A percentile compares a stretch with the other conserved stretches of the same genome.
Evolutionary conservation across 495 filamentous ascomycete species (phyloP).

Genomic region (Rhizodiscina lignyota): DNA sequence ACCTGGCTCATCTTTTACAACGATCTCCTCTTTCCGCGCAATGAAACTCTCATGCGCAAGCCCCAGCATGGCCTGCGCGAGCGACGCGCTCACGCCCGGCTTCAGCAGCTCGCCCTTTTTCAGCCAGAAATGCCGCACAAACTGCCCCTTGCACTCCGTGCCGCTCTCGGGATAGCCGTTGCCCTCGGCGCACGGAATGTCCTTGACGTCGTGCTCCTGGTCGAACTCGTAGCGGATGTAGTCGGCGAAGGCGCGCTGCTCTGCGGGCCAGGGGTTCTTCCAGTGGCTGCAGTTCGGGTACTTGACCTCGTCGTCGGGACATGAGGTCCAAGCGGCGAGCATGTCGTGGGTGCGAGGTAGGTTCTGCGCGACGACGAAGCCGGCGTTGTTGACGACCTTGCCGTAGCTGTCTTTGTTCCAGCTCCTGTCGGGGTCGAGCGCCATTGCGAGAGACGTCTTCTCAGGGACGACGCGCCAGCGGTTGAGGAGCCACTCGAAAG

Average conservation of each 20-base stretch:
- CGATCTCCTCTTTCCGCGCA: neutral
- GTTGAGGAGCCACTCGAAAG: conserved; percentile 1
- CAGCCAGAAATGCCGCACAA: conserved; percentile 1
- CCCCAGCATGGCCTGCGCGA: neutral
- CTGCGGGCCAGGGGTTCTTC: neutral
- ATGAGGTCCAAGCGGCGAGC: neutral
- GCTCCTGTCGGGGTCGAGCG: neutral
- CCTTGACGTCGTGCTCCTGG: neutral
- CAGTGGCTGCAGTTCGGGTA: neutral
- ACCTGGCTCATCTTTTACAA: too few species aligned
- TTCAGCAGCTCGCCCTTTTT: neutral
- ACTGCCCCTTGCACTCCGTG: neutral
- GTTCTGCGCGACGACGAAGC: conserved; percentile 3
- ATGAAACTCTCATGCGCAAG: neutral
- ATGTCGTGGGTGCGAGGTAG: conserved; percentile 1
- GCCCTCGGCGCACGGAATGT: neutral
- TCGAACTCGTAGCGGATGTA: conserved; percentile 2
- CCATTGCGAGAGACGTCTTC: conserved; percentile 1
- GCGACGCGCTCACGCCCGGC: neutral
- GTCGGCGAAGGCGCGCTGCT: conserved; percentile 1
- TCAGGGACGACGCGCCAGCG: neutral
- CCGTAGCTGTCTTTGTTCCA: neutral
- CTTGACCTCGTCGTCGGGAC: neutral
- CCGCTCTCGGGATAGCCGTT: conserved; percentile 1
- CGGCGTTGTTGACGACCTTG: neutral